Evolutionary conservation across 495 filamentous ascomycete genomes (phyloP).

Genomic region (Acidomyces sp.): DNA sequence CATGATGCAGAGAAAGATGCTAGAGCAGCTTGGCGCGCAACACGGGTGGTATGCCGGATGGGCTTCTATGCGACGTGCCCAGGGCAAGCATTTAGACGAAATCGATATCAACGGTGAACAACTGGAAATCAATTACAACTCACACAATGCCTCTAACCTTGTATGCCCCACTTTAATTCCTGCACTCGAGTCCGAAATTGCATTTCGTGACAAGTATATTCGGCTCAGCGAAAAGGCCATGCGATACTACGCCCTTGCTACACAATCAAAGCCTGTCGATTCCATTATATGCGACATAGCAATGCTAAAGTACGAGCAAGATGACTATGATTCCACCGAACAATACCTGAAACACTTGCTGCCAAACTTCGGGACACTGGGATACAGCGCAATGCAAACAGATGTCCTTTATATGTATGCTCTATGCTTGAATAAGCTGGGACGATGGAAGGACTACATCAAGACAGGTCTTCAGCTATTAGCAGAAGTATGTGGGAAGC

Average conservation of each 20-base stretch:
- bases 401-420: constrained; percentile 78
- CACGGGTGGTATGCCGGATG: constrained; percentile 69
- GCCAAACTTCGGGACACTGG: constrained; percentile 65
- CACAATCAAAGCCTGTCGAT: constrained; percentile 60
- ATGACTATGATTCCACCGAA: constrained; percentile 61
- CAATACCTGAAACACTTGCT: constrained; percentile 70
- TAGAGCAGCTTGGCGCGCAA: constrained; percentile 60
- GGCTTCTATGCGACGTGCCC: constrained; percentile 37
- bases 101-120: not conserved
- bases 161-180: constrained; percentile 1
- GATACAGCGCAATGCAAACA: constrained; percentile 69
- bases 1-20: constrained; percentile 60
- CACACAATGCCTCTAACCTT: not conserved
- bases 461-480: constrained; percentile 60
- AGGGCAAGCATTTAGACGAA: constrained; percentile 15
- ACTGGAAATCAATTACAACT: not conserved
- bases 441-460: constrained; percentile 67
- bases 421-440: constrained; percentile 64
- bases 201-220: constrained; percentile 20
- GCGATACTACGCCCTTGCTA: constrained; percentile 56
- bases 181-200: constrained; percentile 7
- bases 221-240: constrained; percentile 33
- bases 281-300: constrained; percentile 75
- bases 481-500: constrained; percentile 53
- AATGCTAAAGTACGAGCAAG: constrained; percentile 57